A percentile compares a stretch with the other conserved stretches of the same genome.
phyloP scores from a whole-genome alignment of 2,329 filamentous ascomycete species.

The Monosporascus sp. region DNA sequence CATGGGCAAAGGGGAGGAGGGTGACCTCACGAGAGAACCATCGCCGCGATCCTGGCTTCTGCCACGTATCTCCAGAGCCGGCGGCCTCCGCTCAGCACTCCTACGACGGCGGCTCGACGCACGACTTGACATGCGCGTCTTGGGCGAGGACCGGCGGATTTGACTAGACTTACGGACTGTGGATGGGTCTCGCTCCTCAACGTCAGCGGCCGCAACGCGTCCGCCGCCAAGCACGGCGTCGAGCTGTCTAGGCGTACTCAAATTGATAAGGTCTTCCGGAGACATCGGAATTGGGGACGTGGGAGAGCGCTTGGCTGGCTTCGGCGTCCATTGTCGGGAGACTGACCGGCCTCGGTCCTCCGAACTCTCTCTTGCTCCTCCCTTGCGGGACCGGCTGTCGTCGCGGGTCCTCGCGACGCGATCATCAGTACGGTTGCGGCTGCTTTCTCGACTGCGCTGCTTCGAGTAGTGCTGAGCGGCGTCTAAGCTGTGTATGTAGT shows the following conservation, averaged over 20 bases:
- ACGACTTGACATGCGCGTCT: conserved; percentile 35
- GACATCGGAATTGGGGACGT: conserved; percentile 94
- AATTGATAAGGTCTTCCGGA: conserved; percentile 70
- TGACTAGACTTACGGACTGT: conserved; percentile 39
- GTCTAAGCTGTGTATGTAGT: conserved; percentile 83
- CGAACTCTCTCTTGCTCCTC: conserved; percentile 53
- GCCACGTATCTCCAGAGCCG: conserved; percentile 49
- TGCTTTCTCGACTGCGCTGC: conserved; percentile 49
- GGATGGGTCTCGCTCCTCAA: conserved; percentile 32
- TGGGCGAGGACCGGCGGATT: conserved; percentile 23
- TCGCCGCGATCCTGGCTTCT: conserved; percentile 57
- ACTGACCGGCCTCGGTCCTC: conserved; percentile 64
- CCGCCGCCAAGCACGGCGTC: conserved; percentile 19
- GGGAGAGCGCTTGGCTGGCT: conserved; percentile 76
- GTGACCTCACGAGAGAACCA: conserved; percentile 60
- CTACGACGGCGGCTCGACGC: conserved; percentile 43
- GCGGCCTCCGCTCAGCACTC: conserved; percentile 41
- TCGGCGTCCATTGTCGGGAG: conserved; percentile 58
- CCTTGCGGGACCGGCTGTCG: conserved; percentile 43
- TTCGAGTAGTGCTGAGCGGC: conserved; percentile 61
- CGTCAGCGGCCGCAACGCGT: conserved; percentile 17
- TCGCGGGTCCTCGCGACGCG: conserved; percentile 37
- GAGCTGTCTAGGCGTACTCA: conserved; percentile 42
- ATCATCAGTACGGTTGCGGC: conserved; percentile 40
- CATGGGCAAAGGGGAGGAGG: conserved; percentile 76